Evolutionary conservation across 2,329 filamentous ascomycete genomes (phyloP), one percentile per base, ranked within the genome.

Genomic region (Sporothrix pallida): DNA sequence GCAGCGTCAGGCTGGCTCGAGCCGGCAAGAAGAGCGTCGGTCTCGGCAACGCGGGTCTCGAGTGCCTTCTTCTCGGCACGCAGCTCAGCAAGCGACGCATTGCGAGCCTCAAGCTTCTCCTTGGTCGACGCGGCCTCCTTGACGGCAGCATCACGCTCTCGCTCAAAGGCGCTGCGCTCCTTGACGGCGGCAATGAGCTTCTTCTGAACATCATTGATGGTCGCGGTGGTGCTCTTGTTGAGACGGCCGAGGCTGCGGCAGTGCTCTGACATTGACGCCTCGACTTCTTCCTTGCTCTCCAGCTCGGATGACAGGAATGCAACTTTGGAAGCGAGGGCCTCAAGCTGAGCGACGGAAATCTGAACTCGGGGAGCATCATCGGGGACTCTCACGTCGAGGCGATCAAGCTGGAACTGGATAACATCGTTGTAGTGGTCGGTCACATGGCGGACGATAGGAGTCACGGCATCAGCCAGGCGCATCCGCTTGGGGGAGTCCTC

Each of bases 131-230:
- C 81, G 0, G 83, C 80, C 60, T 86, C 83, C 46, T 81, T 78
- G 46, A 78, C 74, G 2, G 81, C 81, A 4, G 76, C 78, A 54
- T 83, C 80, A 69, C 83, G 83, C 46, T 88, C 82, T 23, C 79
- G 81, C 76, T 89, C 84, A 56, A 86, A 87, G 5, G 77, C 78
- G 48, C 81, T 82, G 48, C 87, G 85, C 26, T 90, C 88, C 73
- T 85, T 80, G 5, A 89, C 79, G 2, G 88, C 87, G 15, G 82
- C 82, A 76, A 86, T 84, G 73, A 85, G 86, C 60, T 83, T 83
- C 8, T 81, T 79, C 69, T 88, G 85, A 3, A 88, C 83, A 6
- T 80, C 79, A 26, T 81, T 80, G 2, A 85, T 78, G 1, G 86
- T 86, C 26, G 80, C 81, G 68, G 84, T 80, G 71, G 86, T 83